Percentiles rank a stretch among this genome's conserved stretches.
These are phyloP conservation scores for Taxawa tesnikishii DNA, from an alignment of 2,329 filamentous ascomycete genomes.

Conservation along the genomic window DNA sequence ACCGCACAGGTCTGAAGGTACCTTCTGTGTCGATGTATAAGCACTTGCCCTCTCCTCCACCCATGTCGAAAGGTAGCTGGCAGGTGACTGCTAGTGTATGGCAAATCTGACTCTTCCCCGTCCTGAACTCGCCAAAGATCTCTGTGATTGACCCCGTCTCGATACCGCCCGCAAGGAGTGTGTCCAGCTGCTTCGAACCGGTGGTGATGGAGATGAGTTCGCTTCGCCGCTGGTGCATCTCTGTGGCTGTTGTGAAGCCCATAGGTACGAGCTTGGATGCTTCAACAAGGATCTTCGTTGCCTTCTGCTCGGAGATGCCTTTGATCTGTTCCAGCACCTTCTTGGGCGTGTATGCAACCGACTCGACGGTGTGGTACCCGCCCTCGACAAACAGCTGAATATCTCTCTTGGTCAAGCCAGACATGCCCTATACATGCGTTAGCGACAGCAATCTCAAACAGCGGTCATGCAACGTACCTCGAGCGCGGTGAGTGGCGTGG, in stretches of 20 bases:
- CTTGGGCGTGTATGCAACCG: conserved; percentile 79
- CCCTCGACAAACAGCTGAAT: conserved; percentile 87
- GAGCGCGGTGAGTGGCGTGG: conserved; percentile 71
- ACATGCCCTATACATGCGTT: conserved; percentile 54
- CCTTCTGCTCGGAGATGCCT: conserved; percentile 95
- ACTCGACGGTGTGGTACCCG: conserved; percentile 90
- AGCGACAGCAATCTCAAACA: conserved; percentile 6
- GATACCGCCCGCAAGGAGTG: conserved; percentile 81
- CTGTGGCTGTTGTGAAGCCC: conserved; percentile 97
- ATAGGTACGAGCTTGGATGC: conserved; percentile 94
- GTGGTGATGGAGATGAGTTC: conserved; percentile 97
- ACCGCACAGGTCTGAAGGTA: conserved; percentile 81
- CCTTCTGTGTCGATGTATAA: conserved; percentile 98
- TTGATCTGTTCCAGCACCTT: conserved; percentile 88
- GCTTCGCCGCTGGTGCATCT: conserved; percentile 95
- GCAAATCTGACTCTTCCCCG: conserved; percentile 96
- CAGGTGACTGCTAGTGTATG: conserved; percentile 98
- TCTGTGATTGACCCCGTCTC: conserved; percentile 98
- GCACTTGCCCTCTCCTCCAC: conserved; percentile 94
- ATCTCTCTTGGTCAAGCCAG: conserved; percentile 85
- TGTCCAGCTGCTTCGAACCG: conserved; percentile 94
- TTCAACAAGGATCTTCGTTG: conserved; percentile 68
- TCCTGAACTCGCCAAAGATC: conserved; percentile 95
- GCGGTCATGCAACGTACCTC: conserved; percentile 48
- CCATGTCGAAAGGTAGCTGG: conserved; percentile 97